These are phyloP conservation scores for Nitzschia putrida DNA, from an alignment of 108 stramenopile species.

Conservation along the genomic window DNA sequence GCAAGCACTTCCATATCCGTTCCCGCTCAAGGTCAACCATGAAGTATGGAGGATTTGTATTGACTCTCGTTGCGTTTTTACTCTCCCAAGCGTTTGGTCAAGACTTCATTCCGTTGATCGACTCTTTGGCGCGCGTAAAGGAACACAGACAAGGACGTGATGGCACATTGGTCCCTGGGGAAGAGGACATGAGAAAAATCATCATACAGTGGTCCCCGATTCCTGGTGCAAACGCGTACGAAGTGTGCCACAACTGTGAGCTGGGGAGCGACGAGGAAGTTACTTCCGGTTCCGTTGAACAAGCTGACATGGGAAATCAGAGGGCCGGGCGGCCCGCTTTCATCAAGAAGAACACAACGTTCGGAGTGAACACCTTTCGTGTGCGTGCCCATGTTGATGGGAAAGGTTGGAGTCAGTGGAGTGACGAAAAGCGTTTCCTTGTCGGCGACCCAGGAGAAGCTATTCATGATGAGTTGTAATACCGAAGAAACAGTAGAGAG, in stretches of 20 bases:
- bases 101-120: slow-evolving; percentile 12
- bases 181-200: slow-evolving; percentile 38
- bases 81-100: neutral
- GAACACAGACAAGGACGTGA: slow-evolving; percentile 24
- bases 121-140: slow-evolving; percentile 37
- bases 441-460: slow-evolving; percentile 37
- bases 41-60: neutral
- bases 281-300: slow-evolving; percentile 1
- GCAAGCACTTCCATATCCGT: too few species aligned
- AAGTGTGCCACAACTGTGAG: slow-evolving; percentile 46
- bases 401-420: slow-evolving; percentile 32
- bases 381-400: slow-evolving; percentile 26
- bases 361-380: slow-evolving; percentile 37
- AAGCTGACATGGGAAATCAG: neutral
- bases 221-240: slow-evolving; percentile 20
- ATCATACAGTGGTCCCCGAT: slow-evolving; percentile 32
- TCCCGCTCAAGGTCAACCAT: too few species aligned
- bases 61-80: neutral
- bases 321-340: slow-evolving; percentile 19
- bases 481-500: neutral
- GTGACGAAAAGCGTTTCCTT: slow-evolving; percentile 28
- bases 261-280: slow-evolving; percentile 7
- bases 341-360: slow-evolving; percentile 18
- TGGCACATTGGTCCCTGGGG: slow-evolving; percentile 34
- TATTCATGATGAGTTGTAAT: slow-evolving; percentile 35